Percentiles rank a stretch among this genome's conserved stretches.
phyloP scores from a whole-genome alignment of 441 rosid genomes.

The Bocquillonia castaneifolia region DNA sequence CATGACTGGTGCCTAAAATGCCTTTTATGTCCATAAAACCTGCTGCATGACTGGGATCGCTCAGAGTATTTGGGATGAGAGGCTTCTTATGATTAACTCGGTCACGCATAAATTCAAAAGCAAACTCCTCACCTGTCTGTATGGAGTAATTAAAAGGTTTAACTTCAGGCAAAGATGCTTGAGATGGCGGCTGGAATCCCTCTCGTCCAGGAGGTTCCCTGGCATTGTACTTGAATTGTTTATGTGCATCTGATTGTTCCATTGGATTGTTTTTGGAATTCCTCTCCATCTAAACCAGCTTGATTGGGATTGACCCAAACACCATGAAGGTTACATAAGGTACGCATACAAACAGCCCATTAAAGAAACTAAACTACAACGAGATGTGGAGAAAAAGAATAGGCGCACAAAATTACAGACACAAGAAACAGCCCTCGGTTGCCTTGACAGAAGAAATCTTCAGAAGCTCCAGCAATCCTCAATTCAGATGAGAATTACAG shows the following conservation, averaged over 20 bases:
- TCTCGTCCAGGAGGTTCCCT: slow-evolving; percentile 49
- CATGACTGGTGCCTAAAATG: slow-evolving; percentile 51
- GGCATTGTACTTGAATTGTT: slow-evolving; percentile 33
- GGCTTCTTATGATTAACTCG: slow-evolving; percentile 53
- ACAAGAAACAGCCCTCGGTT: neutral
- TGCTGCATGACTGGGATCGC: slow-evolving; percentile 42
- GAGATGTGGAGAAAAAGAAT: neutral
- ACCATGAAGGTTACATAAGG: slow-evolving; percentile 6
- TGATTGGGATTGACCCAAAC: slow-evolving; percentile 11
- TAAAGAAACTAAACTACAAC: neutral
- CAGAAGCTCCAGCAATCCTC: too few relatives aligned
- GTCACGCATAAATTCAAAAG: slow-evolving; percentile 90
- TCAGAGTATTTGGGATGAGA: slow-evolving; percentile 35
- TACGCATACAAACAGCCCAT: slow-evolving; percentile 5
- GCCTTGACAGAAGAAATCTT: neutral
- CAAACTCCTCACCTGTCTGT: slow-evolving; percentile 93
- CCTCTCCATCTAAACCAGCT: slow-evolving; percentile 25
- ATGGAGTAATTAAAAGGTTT: slow-evolving; percentile 80
- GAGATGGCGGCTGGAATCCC: slow-evolving; percentile 40
- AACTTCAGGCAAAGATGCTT: slow-evolving; percentile 47
- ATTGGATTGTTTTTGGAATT: slow-evolving; percentile 24
- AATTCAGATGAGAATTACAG: too few relatives aligned
- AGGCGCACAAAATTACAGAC: neutral
- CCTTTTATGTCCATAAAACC: slow-evolving; percentile 58
- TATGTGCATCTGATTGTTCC: slow-evolving; percentile 47